These are phyloP conservation scores for Eucalyptus decipiens DNA, from an alignment of 345 rosid genomes.

Conservation along the genomic window DNA sequence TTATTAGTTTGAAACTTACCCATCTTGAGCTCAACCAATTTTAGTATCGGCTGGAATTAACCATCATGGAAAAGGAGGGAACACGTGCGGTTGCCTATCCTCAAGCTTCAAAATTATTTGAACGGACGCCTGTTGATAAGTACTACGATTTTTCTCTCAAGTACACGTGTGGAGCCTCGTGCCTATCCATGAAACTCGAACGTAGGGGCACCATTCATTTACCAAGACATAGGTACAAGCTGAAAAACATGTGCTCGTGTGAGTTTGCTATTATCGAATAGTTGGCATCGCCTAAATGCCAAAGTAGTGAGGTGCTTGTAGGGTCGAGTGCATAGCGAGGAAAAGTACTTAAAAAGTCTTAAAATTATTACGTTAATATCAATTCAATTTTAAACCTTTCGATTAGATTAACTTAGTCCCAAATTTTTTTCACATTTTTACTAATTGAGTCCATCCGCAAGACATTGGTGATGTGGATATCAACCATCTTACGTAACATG, in stretches of 20 bases:
- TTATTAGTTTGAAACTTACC: too few relatives aligned
- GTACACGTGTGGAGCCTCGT: neutral
- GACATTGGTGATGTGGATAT: fast-evolving
- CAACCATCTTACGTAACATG: too few relatives aligned
- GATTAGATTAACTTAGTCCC: too few relatives aligned
- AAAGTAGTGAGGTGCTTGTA: neutral
- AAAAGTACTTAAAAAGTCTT: too few relatives aligned
- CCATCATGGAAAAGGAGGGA: neutral
- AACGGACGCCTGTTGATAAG: neutral
- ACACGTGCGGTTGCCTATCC: neutral
- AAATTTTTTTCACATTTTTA: too few relatives aligned
- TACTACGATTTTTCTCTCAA: neutral
- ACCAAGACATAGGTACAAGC: neutral
- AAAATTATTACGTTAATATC: too few relatives aligned
- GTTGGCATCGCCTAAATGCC: neutral
- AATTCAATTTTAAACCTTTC: too few relatives aligned
- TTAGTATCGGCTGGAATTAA: too few relatives aligned
- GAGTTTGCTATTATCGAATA: neutral
- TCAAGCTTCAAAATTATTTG: neutral
- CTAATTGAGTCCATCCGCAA: fast-evolving
- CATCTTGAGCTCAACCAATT: fast-evolving
- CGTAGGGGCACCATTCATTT: neutral
- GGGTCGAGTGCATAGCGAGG: neutral
- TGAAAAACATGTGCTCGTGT: neutral
- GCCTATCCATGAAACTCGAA: neutral